Base-by-base conservation (phyloP, 1,139 yeast genomes). In the Taiozyma sp. region DNA sequence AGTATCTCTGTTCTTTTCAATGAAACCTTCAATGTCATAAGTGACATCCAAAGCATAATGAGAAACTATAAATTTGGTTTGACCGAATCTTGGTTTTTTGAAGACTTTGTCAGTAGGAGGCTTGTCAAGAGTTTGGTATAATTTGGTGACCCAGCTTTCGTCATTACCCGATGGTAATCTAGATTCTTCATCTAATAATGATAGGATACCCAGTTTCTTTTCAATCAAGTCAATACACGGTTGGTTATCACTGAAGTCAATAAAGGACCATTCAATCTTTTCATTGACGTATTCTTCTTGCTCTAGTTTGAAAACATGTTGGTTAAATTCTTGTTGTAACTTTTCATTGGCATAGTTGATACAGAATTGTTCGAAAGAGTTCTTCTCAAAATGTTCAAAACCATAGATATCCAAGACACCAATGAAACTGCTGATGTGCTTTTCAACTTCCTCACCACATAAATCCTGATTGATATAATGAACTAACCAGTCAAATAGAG, bases 331-430 rank as follows among this genome's bases (percentile, higher is more conserved):
- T 71, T 93, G 99, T 70, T 93, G 99, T 61, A 93, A 78, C 71
- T 93, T 93, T 73, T 93, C 99, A 70, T 93, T 93, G 48, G 99
- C 98, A 69, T 93, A 93, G 68, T 93, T 93, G 71, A 93, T 93
- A 73, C 99, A 93, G 70, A 93, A 92, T 68, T 93, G 99, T 71
- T 93, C 99, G 64, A 93, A 93, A 8, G 97, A 91, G 70, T 93
- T 93, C 64, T 80, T 84, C 63, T 90, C 92, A 68, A 93, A 93
- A 72, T 92, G 97, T 70, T 93, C 99, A 68, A 93, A 93, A 43
- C 99, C 99, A 67, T 92, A 92, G 62, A 93, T 93, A 83, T 93
- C 99, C 65, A 93, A 78, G 32, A 93, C 99, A 68, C 99, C 99
- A 65, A 93, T 93, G 62, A 93, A 93, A 2, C 91, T 80, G 52